Evolutionary conservation across 2,329 filamentous ascomycete species (phyloP).

Genomic region (Diaporthe sp.): DNA sequence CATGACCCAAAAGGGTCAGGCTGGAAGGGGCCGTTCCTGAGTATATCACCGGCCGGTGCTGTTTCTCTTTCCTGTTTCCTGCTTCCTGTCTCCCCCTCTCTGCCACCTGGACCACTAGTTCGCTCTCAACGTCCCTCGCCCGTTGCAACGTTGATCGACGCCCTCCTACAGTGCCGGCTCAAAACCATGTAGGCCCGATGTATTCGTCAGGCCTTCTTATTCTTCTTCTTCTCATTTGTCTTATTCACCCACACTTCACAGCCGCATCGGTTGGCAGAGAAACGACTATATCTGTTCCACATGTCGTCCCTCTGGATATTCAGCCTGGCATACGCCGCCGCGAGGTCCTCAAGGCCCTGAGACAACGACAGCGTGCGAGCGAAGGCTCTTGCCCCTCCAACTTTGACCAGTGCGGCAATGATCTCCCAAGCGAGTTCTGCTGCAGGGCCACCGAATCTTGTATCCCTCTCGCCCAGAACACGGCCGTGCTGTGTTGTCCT

Average conservation of each 20-base stretch:
- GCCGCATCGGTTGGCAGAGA: neutral
- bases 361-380: conserved; percentile 3
- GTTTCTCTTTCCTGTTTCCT: conserved; percentile 15
- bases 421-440: conserved; percentile 32
- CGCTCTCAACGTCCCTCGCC: conserved; percentile 16
- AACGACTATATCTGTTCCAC: neutral
- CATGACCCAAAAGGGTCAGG: conserved; percentile 16
- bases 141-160: conserved; percentile 29
- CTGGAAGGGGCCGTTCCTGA: conserved; percentile 28
- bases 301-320: conserved; percentile 5
- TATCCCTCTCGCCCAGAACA: conserved; percentile 30
- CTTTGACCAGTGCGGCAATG: conserved; percentile 32
- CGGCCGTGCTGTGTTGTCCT: conserved; percentile 31
- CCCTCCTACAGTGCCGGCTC: neutral
- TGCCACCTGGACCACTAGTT: conserved; percentile 2
- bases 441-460: conserved; percentile 25
- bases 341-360: conserved; percentile 10
- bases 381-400: conserved; percentile 31
- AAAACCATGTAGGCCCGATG: conserved; percentile 34
- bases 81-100: conserved; percentile 14
- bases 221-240: conserved; percentile 30
- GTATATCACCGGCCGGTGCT: conserved; percentile 22
- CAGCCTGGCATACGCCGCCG: neutral
- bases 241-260: neutral
- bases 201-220: conserved; percentile 27